A percentile compares a stretch with the other conserved stretches of the same genome.
Evolutionary conservation across 805 yeast species (phyloP).

Genomic region (Myxozyma sirexii): DNA sequence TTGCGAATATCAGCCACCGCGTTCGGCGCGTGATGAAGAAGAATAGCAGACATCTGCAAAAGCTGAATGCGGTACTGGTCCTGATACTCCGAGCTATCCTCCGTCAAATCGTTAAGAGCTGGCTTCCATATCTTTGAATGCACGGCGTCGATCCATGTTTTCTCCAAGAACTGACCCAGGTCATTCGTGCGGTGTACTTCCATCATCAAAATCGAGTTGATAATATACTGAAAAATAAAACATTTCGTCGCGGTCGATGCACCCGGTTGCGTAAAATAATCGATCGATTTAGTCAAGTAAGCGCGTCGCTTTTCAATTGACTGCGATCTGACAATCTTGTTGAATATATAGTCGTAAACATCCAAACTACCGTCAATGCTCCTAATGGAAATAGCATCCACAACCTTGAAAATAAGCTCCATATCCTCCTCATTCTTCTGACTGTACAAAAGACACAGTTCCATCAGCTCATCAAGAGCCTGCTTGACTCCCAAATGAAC

Average conservation of each 20-base stretch:
- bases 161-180: slow-evolving; percentile 51
- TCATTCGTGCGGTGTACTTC: slow-evolving; percentile 56
- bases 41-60: slow-evolving; percentile 75
- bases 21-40: slow-evolving; percentile 69
- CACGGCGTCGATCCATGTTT: slow-evolving; percentile 65
- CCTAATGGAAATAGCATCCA: slow-evolving; percentile 51
- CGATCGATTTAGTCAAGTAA: slow-evolving; percentile 57
- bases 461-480: slow-evolving; percentile 65
- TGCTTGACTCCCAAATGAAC: slow-evolving; percentile 72
- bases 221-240: slow-evolving; percentile 61
- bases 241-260: slow-evolving; percentile 57
- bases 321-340: slow-evolving; percentile 54
- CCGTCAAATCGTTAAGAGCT: slow-evolving; percentile 46
- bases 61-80: slow-evolving; percentile 78
- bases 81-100: slow-evolving; percentile 63
- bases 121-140: slow-evolving; percentile 75
- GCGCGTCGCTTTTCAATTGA: slow-evolving; percentile 53
- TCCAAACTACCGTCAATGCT: slow-evolving; percentile 51
- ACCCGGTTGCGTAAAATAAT: slow-evolving; percentile 52
- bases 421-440: slow-evolving; percentile 43
- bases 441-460: slow-evolving; percentile 48
- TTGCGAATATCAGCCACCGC: slow-evolving; percentile 57
- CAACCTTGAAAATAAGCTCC: slow-evolving; percentile 47
- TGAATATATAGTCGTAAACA: slow-evolving; percentile 61
- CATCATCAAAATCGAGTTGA: slow-evolving; percentile 65